Base-by-base conservation (phyloP, 1,284 basidiomycete species). In the Vanrija sp. region DNA sequence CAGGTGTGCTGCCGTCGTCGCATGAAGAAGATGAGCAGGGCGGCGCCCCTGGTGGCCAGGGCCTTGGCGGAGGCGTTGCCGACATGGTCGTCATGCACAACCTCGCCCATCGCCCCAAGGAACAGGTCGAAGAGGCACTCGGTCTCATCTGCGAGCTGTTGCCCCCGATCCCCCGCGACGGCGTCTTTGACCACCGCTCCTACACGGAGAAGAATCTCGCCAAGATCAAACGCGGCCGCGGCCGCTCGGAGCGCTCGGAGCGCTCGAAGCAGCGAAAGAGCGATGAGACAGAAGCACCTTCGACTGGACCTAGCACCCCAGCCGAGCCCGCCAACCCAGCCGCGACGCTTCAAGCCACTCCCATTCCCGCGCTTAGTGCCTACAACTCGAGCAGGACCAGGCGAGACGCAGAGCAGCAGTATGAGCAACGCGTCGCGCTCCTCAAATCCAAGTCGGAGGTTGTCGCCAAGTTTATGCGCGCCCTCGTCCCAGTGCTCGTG, bases 31-130 rank as follows among this genome's bases (percentile, higher is more conserved):
- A 81, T 43, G 87, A 87, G 65, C 84, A 88, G 68, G 87, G 87
- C 16, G 81, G 80, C 57, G 82, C 83, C 1, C 75, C 68, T 6
- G 69, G 65, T 14, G 74, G 71, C 2, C 88, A 91, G 72, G 88
- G 88, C 9, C 77, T 91, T 1, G 88, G 88, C 26, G 89, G 88
- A 38, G 88, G 90, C 21, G 75, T 93, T 7, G 89, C 89, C 5
- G 94, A 98, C 73, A 94, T 98, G 90, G 89, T 91, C 7, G 90
- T 98, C 38, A 90, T 98, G 84, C 91, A 98, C 78, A 98, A 95
- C 72, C 80, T 98, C 38, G 92, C 93, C 0, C 92, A 97, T 73
- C 83, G 93, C 39, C 90, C 95, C 10, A 98, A 98, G 78, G 95
- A 98, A 64, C 93, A 96, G 73, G 84, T 97, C 6, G 92, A 96